These are phyloP conservation scores for Elaeis oleifera DNA, from an alignment of 202 grass and related monocot species.

Conservation along the genomic window DNA sequence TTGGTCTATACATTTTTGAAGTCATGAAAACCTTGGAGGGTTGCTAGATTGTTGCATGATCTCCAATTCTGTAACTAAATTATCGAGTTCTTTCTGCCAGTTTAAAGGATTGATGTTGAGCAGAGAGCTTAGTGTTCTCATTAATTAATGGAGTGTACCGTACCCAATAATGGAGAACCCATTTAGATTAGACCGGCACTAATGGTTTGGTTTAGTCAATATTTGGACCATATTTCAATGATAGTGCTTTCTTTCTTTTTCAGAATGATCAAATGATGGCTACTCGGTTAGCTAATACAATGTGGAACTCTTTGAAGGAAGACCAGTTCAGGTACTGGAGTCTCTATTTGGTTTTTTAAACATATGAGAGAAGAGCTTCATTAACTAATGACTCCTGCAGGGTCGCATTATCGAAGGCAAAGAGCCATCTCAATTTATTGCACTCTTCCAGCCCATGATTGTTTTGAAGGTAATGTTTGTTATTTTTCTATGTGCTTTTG, in stretches of 20 bases:
- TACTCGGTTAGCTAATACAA: slow-evolving; percentile 56
- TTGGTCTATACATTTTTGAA: too few relatives aligned
- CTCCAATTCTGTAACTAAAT: too few relatives aligned
- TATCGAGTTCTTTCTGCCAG: too few relatives aligned
- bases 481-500: not conserved
- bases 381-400: slow-evolving; percentile 26
- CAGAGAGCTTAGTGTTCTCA: too few relatives aligned
- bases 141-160: too few relatives aligned
- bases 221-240: not conserved
- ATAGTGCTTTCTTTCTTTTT: slow-evolving; percentile 16
- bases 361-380: not conserved
- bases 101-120: too few relatives aligned
- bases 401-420: slow-evolving; percentile 86
- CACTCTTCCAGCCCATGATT: slow-evolving; percentile 85
- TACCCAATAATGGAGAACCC: too few relatives aligned
- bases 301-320: slow-evolving; percentile 90
- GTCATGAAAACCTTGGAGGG: too few relatives aligned
- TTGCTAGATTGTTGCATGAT: too few relatives aligned
- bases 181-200: not conserved
- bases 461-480: slow-evolving; percentile 56
- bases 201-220: not conserved
- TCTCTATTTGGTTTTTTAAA: not conserved
- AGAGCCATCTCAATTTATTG: slow-evolving; percentile 81
- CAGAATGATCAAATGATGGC: slow-evolving; percentile 67
- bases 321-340: slow-evolving; percentile 62